Conservation (phyloP, 805 yeast genomes). For the Lipomyces yamanashiensis region DNA sequence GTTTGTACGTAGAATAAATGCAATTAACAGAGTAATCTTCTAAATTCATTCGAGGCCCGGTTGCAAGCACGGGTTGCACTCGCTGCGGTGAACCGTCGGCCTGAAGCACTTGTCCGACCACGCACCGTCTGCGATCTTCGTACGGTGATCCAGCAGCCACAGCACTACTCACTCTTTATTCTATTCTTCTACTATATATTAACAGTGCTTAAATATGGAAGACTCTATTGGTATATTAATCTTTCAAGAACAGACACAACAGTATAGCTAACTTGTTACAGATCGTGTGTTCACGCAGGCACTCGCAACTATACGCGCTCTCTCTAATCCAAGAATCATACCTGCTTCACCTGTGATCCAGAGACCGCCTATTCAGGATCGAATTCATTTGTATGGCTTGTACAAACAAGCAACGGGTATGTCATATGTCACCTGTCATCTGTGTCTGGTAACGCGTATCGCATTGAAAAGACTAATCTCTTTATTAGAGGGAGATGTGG, state of each 20-base stretch:
- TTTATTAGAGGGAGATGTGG: conserved; percentile 73
- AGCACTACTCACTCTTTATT: not conserved
- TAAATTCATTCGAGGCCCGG: too few relatives aligned
- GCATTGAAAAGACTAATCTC: not conserved
- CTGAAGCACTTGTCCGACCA: too few relatives aligned
- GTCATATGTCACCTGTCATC: conserved; percentile 2
- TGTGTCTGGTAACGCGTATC: not conserved
- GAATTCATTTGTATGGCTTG: conserved; percentile 75
- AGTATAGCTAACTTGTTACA: conserved; percentile 21
- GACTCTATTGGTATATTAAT: conserved; percentile 24
- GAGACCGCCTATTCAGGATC: conserved; percentile 72
- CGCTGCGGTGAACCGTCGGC: too few relatives aligned
- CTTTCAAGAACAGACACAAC: not conserved
- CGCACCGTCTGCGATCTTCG: too few relatives aligned
- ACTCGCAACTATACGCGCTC: conserved; percentile 73
- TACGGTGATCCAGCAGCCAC: too few relatives aligned
- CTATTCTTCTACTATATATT: too few relatives aligned
- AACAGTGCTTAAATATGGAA: conserved; percentile 9
- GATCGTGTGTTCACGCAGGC: conserved; percentile 85
- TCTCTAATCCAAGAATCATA: conserved; percentile 49
- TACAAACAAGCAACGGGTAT: conserved; percentile 79
- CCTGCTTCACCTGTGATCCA: conserved; percentile 57
- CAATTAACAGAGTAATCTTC: too few relatives aligned
- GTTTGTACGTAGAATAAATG: too few relatives aligned
- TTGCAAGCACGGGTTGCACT: too few relatives aligned